These are phyloP conservation scores for Cryphonectria nitschkei DNA, from an alignment of 2,329 filamentous ascomycete species.

Conservation along the genomic window DNA sequence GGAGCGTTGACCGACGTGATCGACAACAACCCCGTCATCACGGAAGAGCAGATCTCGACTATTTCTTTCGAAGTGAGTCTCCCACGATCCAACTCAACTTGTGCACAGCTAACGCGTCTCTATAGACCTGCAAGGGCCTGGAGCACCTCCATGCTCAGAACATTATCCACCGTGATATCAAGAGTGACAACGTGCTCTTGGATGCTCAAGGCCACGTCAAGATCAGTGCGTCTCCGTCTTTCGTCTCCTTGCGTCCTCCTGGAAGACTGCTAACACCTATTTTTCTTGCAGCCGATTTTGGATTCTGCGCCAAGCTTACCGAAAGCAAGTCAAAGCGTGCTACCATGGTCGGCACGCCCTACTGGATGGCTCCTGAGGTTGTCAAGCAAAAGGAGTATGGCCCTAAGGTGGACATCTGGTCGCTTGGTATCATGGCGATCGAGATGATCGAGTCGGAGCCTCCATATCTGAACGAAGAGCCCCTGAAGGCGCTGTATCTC, in stretches of 20 bases:
- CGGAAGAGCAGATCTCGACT: slow-evolving; percentile 95
- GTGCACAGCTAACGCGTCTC: slow-evolving; percentile 6
- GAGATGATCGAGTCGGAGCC: slow-evolving; percentile 99
- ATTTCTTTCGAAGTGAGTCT: slow-evolving; percentile 88
- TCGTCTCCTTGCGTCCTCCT: neutral
- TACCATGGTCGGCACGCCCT: slow-evolving; percentile 98
- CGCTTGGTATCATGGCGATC: slow-evolving; percentile 98
- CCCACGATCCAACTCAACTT: neutral
- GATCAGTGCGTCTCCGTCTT: slow-evolving; percentile 71
- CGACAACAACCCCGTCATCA: slow-evolving; percentile 93
- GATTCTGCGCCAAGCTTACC: slow-evolving; percentile 97
- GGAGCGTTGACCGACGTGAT: slow-evolving; percentile 97
- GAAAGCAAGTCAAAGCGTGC: slow-evolving; percentile 96
- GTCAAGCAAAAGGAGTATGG: slow-evolving; percentile 99
- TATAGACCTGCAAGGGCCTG: slow-evolving; percentile 89
- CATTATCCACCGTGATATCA: slow-evolving; percentile 99
- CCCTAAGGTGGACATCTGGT: slow-evolving; percentile 98
- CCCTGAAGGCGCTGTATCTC: slow-evolving; percentile 93
- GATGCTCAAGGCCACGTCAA: slow-evolving; percentile 96
- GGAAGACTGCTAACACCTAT: slow-evolving; percentile 39
- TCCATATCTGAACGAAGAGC: slow-evolving; percentile 96
- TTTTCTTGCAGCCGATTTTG: slow-evolving; percentile 80
- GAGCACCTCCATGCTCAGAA: slow-evolving; percentile 94
- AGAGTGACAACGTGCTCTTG: slow-evolving; percentile 96
- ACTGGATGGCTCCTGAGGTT: slow-evolving; percentile 99